phyloP scores from a whole-genome alignment of 345 rosid species.

The Moricandia moricandioides region DNA sequence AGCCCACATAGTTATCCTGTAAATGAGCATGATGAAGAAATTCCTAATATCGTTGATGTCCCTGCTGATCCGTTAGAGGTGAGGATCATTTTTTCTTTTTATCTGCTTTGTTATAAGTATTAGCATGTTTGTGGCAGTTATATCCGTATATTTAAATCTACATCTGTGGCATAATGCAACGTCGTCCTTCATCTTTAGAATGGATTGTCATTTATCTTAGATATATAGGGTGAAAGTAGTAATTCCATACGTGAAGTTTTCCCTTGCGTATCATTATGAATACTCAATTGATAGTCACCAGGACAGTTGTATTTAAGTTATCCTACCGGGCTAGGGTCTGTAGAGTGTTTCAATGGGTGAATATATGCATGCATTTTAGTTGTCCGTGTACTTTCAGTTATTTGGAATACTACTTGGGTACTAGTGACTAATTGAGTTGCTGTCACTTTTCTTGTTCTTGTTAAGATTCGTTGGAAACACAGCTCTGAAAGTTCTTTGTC shows the following conservation, averaged over 20 bases:
- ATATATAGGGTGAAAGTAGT: background rate
- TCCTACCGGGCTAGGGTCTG: background rate
- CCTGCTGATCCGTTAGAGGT: slow-evolving; percentile 88
- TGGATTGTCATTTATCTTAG: slow-evolving; percentile 1
- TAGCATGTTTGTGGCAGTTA: background rate
- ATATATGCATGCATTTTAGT: slow-evolving; percentile 14
- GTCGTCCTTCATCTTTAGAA: background rate
- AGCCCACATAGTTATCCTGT: slow-evolving; percentile 33
- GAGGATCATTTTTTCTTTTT: slow-evolving; percentile 8
- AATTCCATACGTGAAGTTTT: background rate
- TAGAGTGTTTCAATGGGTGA: background rate
- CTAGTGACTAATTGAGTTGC: slow-evolving; percentile 6
- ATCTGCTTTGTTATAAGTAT: slow-evolving; percentile 5
- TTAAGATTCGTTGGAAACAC: slow-evolving; percentile 8
- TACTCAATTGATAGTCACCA: background rate
- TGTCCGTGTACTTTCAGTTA: background rate
- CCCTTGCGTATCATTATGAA: background rate
- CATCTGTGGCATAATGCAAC: background rate
- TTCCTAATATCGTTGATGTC: slow-evolving; percentile 32
- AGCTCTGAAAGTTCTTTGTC: slow-evolving; percentile 10
- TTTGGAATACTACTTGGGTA: background rate
- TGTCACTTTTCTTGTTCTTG: background rate
- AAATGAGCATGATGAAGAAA: slow-evolving; percentile 27
- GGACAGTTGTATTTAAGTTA: slow-evolving; percentile 4
- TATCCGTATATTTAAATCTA: background rate